These are phyloP conservation scores for Aspergillaceae sp. DNA, from an alignment of 2,329 filamentous ascomycete species.

Conservation along the genomic window DNA sequence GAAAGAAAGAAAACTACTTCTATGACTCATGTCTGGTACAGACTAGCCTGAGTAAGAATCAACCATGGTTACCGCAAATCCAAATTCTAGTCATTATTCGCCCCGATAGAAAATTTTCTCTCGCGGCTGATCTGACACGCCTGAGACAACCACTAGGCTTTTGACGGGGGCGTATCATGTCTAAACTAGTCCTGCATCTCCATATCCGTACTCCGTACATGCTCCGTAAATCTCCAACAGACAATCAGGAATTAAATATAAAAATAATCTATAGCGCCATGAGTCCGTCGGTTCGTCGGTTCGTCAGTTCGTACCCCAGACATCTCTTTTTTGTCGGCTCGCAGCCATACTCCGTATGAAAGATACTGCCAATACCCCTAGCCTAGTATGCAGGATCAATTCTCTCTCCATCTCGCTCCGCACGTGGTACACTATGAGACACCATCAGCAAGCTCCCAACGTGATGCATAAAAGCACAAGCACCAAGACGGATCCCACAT, in stretches of 20 bases:
- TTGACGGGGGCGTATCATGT: too few species aligned
- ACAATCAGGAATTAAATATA: background rate
- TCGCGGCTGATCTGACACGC: background rate
- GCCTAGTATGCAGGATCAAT: slow-evolving; percentile 20
- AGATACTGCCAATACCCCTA: too few species aligned
- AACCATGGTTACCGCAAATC: slow-evolving; percentile 8
- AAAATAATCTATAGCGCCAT: background rate
- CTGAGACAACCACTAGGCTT: background rate
- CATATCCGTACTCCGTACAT: too few species aligned
- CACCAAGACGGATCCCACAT: slow-evolving; percentile 11
- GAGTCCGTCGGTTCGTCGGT: background rate
- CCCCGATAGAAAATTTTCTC: background rate
- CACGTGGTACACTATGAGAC: slow-evolving; percentile 37
- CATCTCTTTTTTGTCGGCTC: too few species aligned
- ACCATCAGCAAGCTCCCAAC: slow-evolving; percentile 12
- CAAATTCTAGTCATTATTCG: slow-evolving; percentile 1
- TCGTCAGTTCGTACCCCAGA: background rate
- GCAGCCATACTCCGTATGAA: too few species aligned
- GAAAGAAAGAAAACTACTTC: background rate
- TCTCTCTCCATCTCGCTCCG: slow-evolving; percentile 42
- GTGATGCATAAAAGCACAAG: slow-evolving; percentile 8
- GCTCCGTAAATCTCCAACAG: background rate
- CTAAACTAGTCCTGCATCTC: too few species aligned
- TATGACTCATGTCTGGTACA: slow-evolving; percentile 6
- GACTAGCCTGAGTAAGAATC: background rate